Conservation (phyloP, 2,329 filamentous ascomycete species). For the Gaeumannomyces sp. region DNA sequence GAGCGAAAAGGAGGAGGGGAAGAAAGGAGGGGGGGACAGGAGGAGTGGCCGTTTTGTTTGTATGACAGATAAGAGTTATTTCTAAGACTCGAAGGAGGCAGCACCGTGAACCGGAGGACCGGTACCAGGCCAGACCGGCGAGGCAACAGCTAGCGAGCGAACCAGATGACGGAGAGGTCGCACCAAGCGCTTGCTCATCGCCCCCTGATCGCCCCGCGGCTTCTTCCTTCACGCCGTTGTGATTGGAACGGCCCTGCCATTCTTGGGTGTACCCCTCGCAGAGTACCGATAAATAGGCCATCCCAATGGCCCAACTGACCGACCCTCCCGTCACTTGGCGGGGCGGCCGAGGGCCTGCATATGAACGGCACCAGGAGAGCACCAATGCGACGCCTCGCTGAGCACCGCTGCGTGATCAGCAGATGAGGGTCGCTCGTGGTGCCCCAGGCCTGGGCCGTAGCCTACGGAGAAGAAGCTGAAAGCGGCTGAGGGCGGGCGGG, state of each 20-base stretch:
- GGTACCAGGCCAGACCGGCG: background rate
- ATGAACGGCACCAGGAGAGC: background rate
- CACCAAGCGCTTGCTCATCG: background rate
- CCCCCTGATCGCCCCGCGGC: background rate
- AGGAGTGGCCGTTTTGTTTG: background rate
- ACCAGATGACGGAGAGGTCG: background rate
- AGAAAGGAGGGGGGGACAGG: background rate
- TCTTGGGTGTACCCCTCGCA: background rate
- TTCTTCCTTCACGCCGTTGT: background rate
- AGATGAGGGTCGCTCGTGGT: background rate
- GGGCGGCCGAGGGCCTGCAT: background rate
- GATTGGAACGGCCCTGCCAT: background rate
- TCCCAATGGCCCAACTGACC: background rate
- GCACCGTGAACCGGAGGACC: background rate
- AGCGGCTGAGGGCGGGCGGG: background rate
- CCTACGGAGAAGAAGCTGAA: background rate
- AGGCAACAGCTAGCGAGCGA: background rate
- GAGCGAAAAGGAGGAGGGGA: background rate
- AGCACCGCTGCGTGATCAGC: background rate
- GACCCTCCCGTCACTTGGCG: background rate
- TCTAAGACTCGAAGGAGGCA: background rate
- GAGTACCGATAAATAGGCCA: background rate
- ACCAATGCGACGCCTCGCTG: background rate
- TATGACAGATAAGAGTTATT: background rate
- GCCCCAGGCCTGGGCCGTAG: no score